These are phyloP conservation scores for Porphyrellus cyaneotinctus DNA, from an alignment of 768 basidiomycete species.

Conservation along the genomic window DNA sequence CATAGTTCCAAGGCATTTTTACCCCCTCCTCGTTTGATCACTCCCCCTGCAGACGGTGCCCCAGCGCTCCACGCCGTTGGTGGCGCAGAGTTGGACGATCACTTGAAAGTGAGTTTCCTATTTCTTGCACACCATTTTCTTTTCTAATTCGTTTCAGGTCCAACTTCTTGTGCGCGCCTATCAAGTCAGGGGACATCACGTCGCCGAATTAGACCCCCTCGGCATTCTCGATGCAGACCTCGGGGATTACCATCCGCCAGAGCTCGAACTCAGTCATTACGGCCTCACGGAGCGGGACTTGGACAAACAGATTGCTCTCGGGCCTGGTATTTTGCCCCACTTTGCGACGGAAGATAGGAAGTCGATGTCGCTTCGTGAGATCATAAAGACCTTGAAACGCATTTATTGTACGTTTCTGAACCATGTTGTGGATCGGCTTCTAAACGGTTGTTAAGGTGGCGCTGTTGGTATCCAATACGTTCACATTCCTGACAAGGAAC, in stretches of 20 bases:
- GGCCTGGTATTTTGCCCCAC: constrained; percentile 93
- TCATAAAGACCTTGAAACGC: constrained; percentile 84
- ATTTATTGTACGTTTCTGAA: constrained; percentile 77
- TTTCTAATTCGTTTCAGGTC: constrained; percentile 48
- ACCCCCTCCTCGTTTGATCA: constrained; percentile 71
- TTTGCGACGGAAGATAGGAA: constrained; percentile 84
- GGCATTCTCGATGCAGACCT: constrained; percentile 91
- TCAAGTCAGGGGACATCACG: constrained; percentile 97
- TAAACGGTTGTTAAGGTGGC: constrained; percentile 51
- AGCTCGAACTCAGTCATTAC: constrained; percentile 91
- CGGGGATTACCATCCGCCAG: constrained; percentile 71
- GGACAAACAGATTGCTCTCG: constrained; percentile 90
- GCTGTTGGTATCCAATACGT: constrained; percentile 87
- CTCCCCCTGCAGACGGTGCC: constrained; percentile 72
- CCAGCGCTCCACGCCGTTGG: constrained; percentile 66
- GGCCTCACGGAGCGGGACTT: constrained; percentile 94
- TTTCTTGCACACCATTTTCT: neutral
- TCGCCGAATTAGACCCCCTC: constrained; percentile 93
- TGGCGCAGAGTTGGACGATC: constrained; percentile 83
- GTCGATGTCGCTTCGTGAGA: constrained; percentile 86
- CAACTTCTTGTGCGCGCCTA: constrained; percentile 98
- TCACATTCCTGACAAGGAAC: constrained; percentile 97
- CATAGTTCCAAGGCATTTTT: constrained; percentile 77
- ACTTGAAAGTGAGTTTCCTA: constrained; percentile 69
- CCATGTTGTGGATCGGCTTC: neutral